Base-by-base conservation (phyloP, 371 early-diverging fungal species). In the Batkoa obscura region DNA sequence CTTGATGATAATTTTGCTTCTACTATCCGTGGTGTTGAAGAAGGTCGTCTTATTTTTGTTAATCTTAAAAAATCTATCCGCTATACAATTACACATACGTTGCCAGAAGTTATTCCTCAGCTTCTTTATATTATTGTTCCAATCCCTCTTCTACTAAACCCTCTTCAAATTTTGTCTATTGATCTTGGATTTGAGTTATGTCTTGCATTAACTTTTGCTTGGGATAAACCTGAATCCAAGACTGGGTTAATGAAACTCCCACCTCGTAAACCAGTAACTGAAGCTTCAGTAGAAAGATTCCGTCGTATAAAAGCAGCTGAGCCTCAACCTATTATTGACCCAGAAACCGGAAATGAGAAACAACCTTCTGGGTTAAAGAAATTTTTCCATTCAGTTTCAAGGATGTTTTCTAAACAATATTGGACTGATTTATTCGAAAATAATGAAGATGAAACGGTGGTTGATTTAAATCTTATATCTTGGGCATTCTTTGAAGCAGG, bases 121-220 rank as follows among this genome's bases (percentile, higher is more conserved):
- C 66, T 94, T 63, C 67, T 91, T 37, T 89, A 79, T 62, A 78
- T 89, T 51, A 68, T 87, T 50, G 84, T 90, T 1, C 90, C 92
- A 12, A 63, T 94, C 38, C 94, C 97, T 9, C 65, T 86, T 30
- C 83, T 91, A 32, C 63, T 95, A 49, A 69, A 75, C 3, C 72
- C 94, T 50, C 77, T 96, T 61, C 73, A 84, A 57, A 91, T 96
- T 56, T 64, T 96, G 58, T 77, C 88, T 5, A 80, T 91, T 43
- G 94, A 95, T 76, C 77, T 95, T 39, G 91, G 93, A 8, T 92
- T 89, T 64, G 97, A 95, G 67, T 58, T 95, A 58, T 72, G 85
- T 61, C 70, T 79, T 23, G 89, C 94, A 6, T 69, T 94, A 35
- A 73, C 86, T 8, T 94, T 79, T 69, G 95, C 97, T 15, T 96